Evolutionary conservation across 2,329 filamentous ascomycete genomes (phyloP).

Genomic region (Alternaria sp.): DNA sequence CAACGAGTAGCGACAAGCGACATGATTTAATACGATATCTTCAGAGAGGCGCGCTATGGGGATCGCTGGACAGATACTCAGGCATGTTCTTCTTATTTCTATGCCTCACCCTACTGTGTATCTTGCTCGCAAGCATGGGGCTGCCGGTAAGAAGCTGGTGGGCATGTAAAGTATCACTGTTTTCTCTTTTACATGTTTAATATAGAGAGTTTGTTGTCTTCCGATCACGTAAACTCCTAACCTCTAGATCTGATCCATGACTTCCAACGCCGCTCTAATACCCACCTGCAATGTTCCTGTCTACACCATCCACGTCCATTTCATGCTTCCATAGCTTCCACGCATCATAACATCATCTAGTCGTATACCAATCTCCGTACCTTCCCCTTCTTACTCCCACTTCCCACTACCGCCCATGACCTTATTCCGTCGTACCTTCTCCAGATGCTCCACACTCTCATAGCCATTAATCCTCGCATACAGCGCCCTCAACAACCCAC

Average conservation of each 20-base stretch:
- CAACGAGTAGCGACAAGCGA: slow-evolving; percentile 25
- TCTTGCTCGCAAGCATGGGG: slow-evolving; percentile 27
- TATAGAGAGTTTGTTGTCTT: slow-evolving; percentile 9
- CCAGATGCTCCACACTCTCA: slow-evolving; percentile 29
- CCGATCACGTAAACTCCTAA: background rate
- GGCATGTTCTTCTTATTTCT: slow-evolving; percentile 19
- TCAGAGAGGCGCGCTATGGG: slow-evolving; percentile 9
- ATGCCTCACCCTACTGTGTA: slow-evolving; percentile 12
- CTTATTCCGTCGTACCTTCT: slow-evolving; percentile 25
- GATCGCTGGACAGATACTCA: slow-evolving; percentile 16
- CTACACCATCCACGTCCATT: background rate
- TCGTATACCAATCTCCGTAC: background rate
- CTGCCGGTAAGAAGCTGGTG: slow-evolving; percentile 18
- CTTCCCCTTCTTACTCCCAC: slow-evolving; percentile 19
- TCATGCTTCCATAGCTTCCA: background rate
- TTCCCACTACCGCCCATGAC: slow-evolving; percentile 25
- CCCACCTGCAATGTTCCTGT: background rate
- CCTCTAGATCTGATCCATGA: background rate
- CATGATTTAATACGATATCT: slow-evolving; percentile 20
- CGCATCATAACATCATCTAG: background rate
- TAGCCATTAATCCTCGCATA: slow-evolving; percentile 71
- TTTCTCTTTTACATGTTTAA: slow-evolving; percentile 18
- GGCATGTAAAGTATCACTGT: slow-evolving; percentile 30
- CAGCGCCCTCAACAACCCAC: slow-evolving; percentile 70
- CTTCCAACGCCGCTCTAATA: background rate